phyloP scores from a whole-genome alignment of 2,329 filamentous ascomycete species.

The Calonectria hawksworthii region DNA sequence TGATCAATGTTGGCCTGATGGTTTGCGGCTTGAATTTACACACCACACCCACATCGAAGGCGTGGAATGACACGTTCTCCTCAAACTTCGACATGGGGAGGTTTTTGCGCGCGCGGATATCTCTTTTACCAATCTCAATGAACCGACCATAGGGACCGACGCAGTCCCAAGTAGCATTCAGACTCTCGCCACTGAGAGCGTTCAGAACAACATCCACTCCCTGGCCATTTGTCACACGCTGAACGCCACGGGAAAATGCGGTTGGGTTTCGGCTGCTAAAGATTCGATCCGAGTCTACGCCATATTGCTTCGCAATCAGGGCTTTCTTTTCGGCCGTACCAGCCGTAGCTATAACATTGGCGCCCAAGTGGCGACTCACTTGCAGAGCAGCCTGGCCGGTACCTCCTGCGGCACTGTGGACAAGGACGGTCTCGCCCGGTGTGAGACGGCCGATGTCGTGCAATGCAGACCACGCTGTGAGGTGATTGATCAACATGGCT shows the following conservation, averaged over 20 bases:
- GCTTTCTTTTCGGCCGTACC: constrained; percentile 27
- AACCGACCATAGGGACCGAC: constrained; percentile 35
- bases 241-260: constrained; percentile 44
- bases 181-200: constrained; percentile 44
- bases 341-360: constrained; percentile 49
- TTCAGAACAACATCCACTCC: constrained; percentile 51
- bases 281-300: constrained; percentile 47
- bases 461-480: background rate
- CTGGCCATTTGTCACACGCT: constrained; percentile 38
- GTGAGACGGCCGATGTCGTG: background rate
- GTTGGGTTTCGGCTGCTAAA: constrained; percentile 44
- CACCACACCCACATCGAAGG: constrained; percentile 52
- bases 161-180: constrained; percentile 49
- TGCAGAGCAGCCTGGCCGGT: constrained; percentile 48
- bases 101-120: constrained; percentile 49
- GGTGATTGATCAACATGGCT: background rate
- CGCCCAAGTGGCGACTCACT: constrained; percentile 35
- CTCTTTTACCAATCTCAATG: constrained; percentile 44
- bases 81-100: constrained; percentile 46
- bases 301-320: constrained; percentile 35
- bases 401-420: constrained; percentile 35
- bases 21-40: constrained; percentile 1
- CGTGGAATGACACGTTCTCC: constrained; percentile 55
- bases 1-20: background rate
- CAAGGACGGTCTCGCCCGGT: constrained; percentile 44